phyloP scores from a whole-genome alignment of 495 filamentous ascomycete species.

The Schizothecium vesticola region DNA sequence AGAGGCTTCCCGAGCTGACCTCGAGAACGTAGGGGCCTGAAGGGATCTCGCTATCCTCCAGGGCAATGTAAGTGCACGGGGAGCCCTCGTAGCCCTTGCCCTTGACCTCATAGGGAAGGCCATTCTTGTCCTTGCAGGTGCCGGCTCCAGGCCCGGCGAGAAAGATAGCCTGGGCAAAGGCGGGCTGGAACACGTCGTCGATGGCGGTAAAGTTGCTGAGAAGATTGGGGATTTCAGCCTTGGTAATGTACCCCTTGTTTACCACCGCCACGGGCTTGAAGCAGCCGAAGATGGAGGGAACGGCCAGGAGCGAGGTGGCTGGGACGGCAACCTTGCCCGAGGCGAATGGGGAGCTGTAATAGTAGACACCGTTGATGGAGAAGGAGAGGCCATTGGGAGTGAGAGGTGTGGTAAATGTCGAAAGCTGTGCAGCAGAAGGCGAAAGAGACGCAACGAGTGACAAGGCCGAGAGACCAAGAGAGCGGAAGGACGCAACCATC shows the following conservation, averaged over 20 bases:
- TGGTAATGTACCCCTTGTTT: slow-evolving; percentile 18
- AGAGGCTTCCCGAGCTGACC: slow-evolving; percentile 31
- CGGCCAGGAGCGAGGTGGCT: background rate
- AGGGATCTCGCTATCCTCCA: slow-evolving; percentile 27
- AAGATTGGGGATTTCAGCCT: slow-evolving; percentile 18
- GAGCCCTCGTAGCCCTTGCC: background rate
- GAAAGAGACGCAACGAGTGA: slow-evolving; percentile 9
- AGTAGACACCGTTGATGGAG: slow-evolving; percentile 37
- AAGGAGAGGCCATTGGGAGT: slow-evolving; percentile 36
- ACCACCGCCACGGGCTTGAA: slow-evolving; percentile 41
- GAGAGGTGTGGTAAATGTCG: slow-evolving; percentile 13
- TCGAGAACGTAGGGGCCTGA: slow-evolving; percentile 47
- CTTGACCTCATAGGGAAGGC: slow-evolving; percentile 2
- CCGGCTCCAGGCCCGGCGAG: slow-evolving; percentile 12
- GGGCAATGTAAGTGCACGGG: slow-evolving; percentile 19
- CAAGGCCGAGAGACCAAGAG: slow-evolving; percentile 10
- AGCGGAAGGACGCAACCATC: slow-evolving; percentile 9
- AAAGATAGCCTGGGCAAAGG: slow-evolving; percentile 31
- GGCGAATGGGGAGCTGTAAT: slow-evolving; percentile 34
- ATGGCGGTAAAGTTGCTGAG: slow-evolving; percentile 24
- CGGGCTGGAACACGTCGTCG: slow-evolving; percentile 42
- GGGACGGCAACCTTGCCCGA: slow-evolving; percentile 19
- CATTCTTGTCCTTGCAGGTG: slow-evolving; percentile 2
- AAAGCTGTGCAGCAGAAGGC: slow-evolving; percentile 10
- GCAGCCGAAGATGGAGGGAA: slow-evolving; percentile 14